A percentile compares a stretch with the other conserved stretches of the same genome.
phyloP scores from a whole-genome alignment of 1,139 yeast species.

The Geotrichum candidum region DNA sequence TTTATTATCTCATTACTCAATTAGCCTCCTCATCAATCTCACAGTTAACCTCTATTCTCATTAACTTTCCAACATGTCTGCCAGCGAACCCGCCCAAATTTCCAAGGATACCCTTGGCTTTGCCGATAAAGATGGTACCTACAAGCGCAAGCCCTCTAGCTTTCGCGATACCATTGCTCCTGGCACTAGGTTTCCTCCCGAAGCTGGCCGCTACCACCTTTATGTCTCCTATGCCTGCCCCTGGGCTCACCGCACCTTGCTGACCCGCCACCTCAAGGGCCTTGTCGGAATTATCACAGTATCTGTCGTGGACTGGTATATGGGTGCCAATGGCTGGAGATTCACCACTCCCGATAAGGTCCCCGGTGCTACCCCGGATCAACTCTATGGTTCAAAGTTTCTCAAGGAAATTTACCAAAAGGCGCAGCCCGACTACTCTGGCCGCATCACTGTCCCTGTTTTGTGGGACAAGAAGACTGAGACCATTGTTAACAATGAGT shows the following conservation, averaged over 20 bases:
- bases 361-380: slow-evolving; percentile 61
- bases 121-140: slow-evolving; percentile 1
- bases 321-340: slow-evolving; percentile 83
- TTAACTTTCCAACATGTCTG: background rate
- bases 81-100: slow-evolving; percentile 1
- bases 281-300: slow-evolving; percentile 48
- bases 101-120: slow-evolving; percentile 4
- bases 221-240: slow-evolving; percentile 90
- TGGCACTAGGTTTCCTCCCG: slow-evolving; percentile 64
- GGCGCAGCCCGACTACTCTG: slow-evolving; percentile 68
- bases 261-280: slow-evolving; percentile 74
- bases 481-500: slow-evolving; percentile 86
- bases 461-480: slow-evolving; percentile 80
- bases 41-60: too few relatives aligned
- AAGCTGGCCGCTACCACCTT: slow-evolving; percentile 74
- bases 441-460: slow-evolving; percentile 87
- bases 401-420: slow-evolving; percentile 67
- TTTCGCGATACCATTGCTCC: slow-evolving; percentile 63
- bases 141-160: slow-evolving; percentile 2
- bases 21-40: too few relatives aligned
- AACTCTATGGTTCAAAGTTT: slow-evolving; percentile 53
- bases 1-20: too few relatives aligned
- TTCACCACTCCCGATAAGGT: slow-evolving; percentile 48
- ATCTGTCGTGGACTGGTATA: slow-evolving; percentile 82
- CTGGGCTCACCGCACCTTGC: slow-evolving; percentile 88